Evolutionary conservation across 2,329 filamentous ascomycete species (phyloP), one percentile per base, ranked within the genome.

Genomic region (Sclerotinia nivalis): DNA sequence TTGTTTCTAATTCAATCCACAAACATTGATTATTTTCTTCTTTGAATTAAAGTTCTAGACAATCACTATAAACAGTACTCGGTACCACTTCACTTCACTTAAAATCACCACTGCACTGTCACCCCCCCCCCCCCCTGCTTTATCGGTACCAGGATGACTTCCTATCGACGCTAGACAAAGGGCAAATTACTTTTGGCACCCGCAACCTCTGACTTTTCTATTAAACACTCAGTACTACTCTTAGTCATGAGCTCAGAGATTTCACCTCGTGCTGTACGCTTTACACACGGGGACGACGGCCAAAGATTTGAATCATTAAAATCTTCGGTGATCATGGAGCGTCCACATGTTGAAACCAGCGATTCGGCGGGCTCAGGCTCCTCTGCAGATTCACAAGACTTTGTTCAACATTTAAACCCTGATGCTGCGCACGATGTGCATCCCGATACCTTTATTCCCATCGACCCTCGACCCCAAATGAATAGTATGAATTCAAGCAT

Each of bases 191-290:
- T 66, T 69, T 65, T 69, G 40, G 15, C 40, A 43, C 10, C 40
- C 43, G 50, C 40, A 49, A 64, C 47, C 37, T 69, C 66, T 66
- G 47, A 50, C 59, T 67, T 66, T 66, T 58, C 34, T 31, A 49
- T 22, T 34, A n/a, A 55, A 43, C 4, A 15, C 5, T 15, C 54
- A 25, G 9, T 59, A 43, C 52, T 45, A 69, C 54, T 54, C 34
- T 45, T 59, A 70, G 50, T 64, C 61, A 78, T 78, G 77, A 77
- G 72, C 70, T 64, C 82, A 75, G 86, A 88, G 73, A 78, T 83
- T 49, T 86, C 86, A 15, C 84, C 86, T 65, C 84, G 86, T 74
- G 82, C 83, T 72, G 85, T 89, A 73, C 84, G 86, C 73, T 89
- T 89, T 75, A 84, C 84, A 59, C 82, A 83, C 71, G 78, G 80